Evolutionary conservation across 2,329 filamentous ascomycete genomes (phyloP).

Genomic region (Daldinia sp.): DNA sequence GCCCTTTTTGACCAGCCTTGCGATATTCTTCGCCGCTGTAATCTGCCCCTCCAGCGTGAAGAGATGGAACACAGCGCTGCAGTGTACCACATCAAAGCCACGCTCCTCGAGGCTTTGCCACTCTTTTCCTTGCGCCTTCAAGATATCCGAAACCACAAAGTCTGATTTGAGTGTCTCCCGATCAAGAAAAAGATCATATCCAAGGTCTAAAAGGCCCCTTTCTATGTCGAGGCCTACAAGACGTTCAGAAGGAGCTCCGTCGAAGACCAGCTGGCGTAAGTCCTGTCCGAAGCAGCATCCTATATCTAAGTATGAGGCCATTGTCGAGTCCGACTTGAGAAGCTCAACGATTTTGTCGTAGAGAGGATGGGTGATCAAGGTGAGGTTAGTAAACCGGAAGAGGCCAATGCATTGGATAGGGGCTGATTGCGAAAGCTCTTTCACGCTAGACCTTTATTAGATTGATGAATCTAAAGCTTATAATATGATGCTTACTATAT

Average conservation of each 20-base stretch:
- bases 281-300: conserved; percentile 51
- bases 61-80: conserved; percentile 47
- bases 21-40: conserved; percentile 34
- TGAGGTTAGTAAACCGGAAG: conserved; percentile 40
- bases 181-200: conserved; percentile 49
- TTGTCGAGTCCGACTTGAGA: conserved; percentile 17
- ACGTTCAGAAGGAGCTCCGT: conserved; percentile 43
- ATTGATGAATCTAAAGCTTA: background rate
- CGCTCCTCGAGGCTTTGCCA: conserved; percentile 39
- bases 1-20: conserved; percentile 35
- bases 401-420: conserved; percentile 43
- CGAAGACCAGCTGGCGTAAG: conserved; percentile 45
- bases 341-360: conserved; percentile 36
- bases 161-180: conserved; percentile 37
- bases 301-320: conserved; percentile 45
- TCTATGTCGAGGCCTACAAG: conserved; percentile 47
- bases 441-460: conserved; percentile 35
- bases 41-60: conserved; percentile 44
- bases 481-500: conserved; percentile 35
- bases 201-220: conserved; percentile 41
- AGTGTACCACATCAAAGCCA: conserved; percentile 44
- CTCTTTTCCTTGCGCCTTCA: conserved; percentile 31
- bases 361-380: conserved; percentile 32
- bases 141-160: conserved; percentile 44
- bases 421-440: conserved; percentile 34